These are phyloP conservation scores for Cyberlindnera suaveolens DNA, from an alignment of 805 yeast species.

Conservation along the genomic window DNA sequence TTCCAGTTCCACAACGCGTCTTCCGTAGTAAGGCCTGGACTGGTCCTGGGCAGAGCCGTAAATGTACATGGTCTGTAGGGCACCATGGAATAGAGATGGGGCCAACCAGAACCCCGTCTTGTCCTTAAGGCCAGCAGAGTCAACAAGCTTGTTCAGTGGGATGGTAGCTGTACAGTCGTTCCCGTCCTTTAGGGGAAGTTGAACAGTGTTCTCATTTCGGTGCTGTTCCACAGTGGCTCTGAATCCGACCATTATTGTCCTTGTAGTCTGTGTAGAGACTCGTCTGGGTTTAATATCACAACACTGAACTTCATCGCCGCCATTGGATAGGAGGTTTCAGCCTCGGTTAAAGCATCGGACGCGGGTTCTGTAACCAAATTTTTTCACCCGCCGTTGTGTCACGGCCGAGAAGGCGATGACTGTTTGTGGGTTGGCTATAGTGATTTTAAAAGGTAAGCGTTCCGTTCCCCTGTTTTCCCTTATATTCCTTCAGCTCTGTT, in stretches of 20 bases:
- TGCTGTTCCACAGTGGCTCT: conserved; percentile 21
- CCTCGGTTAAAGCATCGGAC: too few relatives aligned
- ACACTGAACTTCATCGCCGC: too few relatives aligned
- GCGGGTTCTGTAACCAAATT: too few relatives aligned
- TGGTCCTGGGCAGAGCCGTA: conserved; percentile 39
- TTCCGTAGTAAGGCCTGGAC: conserved; percentile 65
- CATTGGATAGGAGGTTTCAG: too few relatives aligned
- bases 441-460: too few relatives aligned
- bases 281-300: background rate
- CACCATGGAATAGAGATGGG: conserved; percentile 65
- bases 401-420: too few relatives aligned
- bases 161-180: conserved; percentile 13
- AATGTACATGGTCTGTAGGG: conserved; percentile 71
- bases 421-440: too few relatives aligned
- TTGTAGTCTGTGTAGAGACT: background rate
- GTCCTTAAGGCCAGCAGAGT: conserved; percentile 37
- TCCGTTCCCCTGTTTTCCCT: too few relatives aligned
- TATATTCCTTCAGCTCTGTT: too few relatives aligned
- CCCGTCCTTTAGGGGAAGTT: conserved; percentile 17
- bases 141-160: conserved; percentile 17
- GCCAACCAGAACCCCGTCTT: conserved; percentile 48
- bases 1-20: conserved; percentile 49
- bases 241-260: conserved; percentile 23
- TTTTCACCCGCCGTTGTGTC: too few relatives aligned
- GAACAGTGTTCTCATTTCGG: conserved; percentile 22